Evolutionary conservation across 257 asterid species (phyloP), one percentile per base, ranked within the genome.

Genomic region (Scutellaria barbata): DNA sequence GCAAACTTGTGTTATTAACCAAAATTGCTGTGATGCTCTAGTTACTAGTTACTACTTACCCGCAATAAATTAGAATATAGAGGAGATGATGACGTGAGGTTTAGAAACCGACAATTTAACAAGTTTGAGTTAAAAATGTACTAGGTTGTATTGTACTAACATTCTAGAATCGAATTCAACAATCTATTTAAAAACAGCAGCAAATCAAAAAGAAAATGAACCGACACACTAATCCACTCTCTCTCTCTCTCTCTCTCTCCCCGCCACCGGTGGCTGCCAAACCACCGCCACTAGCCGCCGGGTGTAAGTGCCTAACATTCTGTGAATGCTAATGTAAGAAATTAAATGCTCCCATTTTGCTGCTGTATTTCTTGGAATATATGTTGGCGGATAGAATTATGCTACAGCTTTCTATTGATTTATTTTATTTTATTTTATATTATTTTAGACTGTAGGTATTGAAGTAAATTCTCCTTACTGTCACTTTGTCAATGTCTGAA

Each of bases 211-310:
- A 8, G 18, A 8, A 51, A 12, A 18, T 7, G 22, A 18, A 51
- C 25, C 22, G 60, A 64, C 66, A 30, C 6, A 50, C 66, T 63
- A 12, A 11, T 61, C 62, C 3, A 7, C 9, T 37, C 60, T 2
- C 20, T 22, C 25, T 51, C 42, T 5, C 45, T 11, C 58, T 14
- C 35, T 56, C 55, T 11, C 64, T 1, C 22, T 51, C 51, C 47
- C 42, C 63, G 11, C 10, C 18, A 30, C 18, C 12, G 7, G 42
- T 4, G 5, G 22, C 66, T 20, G 1, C 57, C 13, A 5, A 20
- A 10, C 70, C 50, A 2, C 8, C 47, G 5, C 48, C 53, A 2
- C 76, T 69, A 10, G 63, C 70, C 10, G 66, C 53, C 68, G 42
- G 17, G 39, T 63, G 64, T 60, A 47, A 58, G 63, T 56, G 55